Evolutionary conservation across 495 filamentous ascomycete genomes (phyloP).

Genomic region (Aspergillus diversus): DNA sequence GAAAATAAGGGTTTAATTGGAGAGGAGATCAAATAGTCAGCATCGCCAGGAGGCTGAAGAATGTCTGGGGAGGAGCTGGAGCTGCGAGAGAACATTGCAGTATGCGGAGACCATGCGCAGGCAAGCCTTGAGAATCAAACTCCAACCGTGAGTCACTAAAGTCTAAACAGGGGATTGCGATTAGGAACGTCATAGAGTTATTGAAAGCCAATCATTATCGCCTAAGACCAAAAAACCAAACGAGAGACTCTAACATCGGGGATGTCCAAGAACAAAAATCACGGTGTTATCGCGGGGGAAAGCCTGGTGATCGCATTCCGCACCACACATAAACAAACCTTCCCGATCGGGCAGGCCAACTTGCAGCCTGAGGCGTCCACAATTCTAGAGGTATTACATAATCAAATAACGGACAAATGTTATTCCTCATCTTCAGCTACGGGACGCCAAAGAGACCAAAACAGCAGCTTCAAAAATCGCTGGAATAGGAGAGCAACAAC

Average conservation of each 20-base stretch:
- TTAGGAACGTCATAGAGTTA: not conserved
- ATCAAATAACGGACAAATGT: not conserved
- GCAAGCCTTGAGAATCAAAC: slow-evolving; percentile 10
- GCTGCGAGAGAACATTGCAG: slow-evolving; percentile 39
- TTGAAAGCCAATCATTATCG: not conserved
- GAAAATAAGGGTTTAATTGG: slow-evolving; percentile 42
- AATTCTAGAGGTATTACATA: not conserved
- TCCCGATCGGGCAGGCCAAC: slow-evolving; percentile 35
- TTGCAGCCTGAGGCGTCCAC: slow-evolving; percentile 13
- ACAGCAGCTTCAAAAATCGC: slow-evolving; percentile 1
- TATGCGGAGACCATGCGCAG: slow-evolving; percentile 22
- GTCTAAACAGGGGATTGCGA: not conserved
- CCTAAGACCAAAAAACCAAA: not conserved
- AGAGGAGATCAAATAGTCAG: slow-evolving; percentile 50
- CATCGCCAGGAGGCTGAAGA: slow-evolving; percentile 50
- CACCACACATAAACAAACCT: slow-evolving; percentile 40
- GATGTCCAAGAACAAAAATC: slow-evolving; percentile 8
- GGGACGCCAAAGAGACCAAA: not conserved
- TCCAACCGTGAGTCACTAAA: not conserved
- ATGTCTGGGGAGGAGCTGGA: slow-evolving; percentile 52
- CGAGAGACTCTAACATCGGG: not conserved
- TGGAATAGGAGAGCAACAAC: not conserved
- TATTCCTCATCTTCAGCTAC: slow-evolving; percentile 8
- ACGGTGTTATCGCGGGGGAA: slow-evolving; percentile 31
- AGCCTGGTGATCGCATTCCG: slow-evolving; percentile 5